Conservation (phyloP, 768 basidiomycete genomes). For the Candolleomyces efflorescens region DNA sequence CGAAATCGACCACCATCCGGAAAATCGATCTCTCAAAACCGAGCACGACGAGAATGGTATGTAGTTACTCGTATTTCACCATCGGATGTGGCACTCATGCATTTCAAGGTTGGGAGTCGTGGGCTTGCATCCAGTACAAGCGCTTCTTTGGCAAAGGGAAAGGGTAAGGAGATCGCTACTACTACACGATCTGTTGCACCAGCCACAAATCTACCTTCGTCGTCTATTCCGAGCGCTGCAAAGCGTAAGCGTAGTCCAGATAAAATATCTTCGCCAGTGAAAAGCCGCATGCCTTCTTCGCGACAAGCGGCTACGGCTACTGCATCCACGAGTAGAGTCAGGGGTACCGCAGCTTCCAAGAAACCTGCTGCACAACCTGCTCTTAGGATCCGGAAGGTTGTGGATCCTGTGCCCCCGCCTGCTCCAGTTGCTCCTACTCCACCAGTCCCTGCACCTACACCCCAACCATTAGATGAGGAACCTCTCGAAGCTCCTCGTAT, state of each 20-base stretch:
- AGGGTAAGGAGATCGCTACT: slow-evolving; percentile 1
- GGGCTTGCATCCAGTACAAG: background rate
- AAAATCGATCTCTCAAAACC: slow-evolving; percentile 19
- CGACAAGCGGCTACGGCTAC: background rate
- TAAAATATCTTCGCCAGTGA: background rate
- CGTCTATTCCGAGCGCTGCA: slow-evolving; percentile 9
- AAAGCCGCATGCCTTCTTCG: background rate
- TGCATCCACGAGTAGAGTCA: background rate
- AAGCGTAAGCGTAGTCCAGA: slow-evolving; percentile 4
- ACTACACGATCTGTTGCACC: slow-evolving; percentile 17
- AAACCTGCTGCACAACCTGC: background rate
- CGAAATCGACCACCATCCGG: slow-evolving; percentile 11
- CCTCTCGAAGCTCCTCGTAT: background rate
- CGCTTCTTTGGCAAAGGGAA: background rate
- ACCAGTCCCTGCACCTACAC: background rate
- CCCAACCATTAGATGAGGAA: background rate
- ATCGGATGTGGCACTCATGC: too few relatives aligned
- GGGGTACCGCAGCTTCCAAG: background rate
- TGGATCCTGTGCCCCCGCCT: background rate
- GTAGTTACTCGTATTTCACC: background rate
- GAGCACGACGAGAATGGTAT: slow-evolving; percentile 10
- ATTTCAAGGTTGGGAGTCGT: background rate
- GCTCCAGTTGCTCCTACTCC: background rate
- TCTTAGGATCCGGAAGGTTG: background rate
- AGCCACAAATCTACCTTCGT: background rate